Evolutionary conservation across 192 early-diverging fungal species (phyloP), one percentile per base, ranked within the genome.

Genomic region (Coemansia sp.): DNA sequence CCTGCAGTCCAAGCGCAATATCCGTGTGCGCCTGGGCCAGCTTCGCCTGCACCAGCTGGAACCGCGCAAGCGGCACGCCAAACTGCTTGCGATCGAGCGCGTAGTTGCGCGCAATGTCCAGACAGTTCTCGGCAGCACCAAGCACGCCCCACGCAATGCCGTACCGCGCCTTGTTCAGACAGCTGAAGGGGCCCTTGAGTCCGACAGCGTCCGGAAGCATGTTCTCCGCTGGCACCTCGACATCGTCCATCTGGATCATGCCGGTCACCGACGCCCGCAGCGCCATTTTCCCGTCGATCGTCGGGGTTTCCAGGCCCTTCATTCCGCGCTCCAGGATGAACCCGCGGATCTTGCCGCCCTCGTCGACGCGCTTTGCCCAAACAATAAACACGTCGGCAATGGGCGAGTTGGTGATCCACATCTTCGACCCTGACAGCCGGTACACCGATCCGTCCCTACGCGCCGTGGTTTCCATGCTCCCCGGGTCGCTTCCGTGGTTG

Each of bases 221-320:
- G 77, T 96, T 95, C 67, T 94, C 93, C 19, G 77, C 88, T 5
- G 95, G 94, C 9, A 99, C 91, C 71, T 92, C 88, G 37, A 99
- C 97, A 65, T 96, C 92, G 69, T 99, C 95, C 95, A 99, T 97
- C 90, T 94, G 91, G 75, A 99, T 98, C 94, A 97, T 96, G 32
- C 97, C 97, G 0, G 97, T 99, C 63, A 89, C 86, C 7, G 95
- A 97, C 6, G 95, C 95, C 40, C 97, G 87, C 38, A 99, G 87
- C 0, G 95, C 94, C 81, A 98, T 93, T 70, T 99, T 99, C 65
- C 95, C 97, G 61, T 98, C 86, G 71, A 99, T 99, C 15, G 85
- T 85, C 11, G 97, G 95, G 0, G 97, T 87, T 18, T 85, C 85
- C 21, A 99, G 76, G 9, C 97, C 97, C 76, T 91, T 87, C 94